Evolutionary conservation across 2,329 filamentous ascomycete species (phyloP).

Genomic region (Ceratocystis variospora): DNA sequence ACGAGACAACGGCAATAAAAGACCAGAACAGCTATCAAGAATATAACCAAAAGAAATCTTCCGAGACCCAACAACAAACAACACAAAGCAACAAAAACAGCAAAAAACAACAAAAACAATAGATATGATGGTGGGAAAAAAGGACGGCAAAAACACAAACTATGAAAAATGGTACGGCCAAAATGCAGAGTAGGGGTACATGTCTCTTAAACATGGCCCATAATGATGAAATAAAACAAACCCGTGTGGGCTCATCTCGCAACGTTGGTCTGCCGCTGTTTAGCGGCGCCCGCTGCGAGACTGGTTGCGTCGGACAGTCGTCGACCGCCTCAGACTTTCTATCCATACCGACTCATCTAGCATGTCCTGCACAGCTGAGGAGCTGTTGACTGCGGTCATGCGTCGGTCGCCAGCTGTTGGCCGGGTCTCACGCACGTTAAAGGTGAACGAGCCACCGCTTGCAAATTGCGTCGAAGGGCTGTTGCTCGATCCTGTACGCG

Average conservation of each 20-base stretch:
- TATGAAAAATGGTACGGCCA: conserved; percentile 1
- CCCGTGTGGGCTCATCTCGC: neutral
- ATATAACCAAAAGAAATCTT: conserved; percentile 7
- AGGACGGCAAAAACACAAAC: neutral
- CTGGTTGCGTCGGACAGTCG: conserved; percentile 45
- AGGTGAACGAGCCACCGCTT: conserved; percentile 42
- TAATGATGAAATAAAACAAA: conserved; percentile 5
- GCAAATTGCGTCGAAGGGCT: conserved; percentile 29
- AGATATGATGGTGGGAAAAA: neutral
- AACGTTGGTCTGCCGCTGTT: neutral
- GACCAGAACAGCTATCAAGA: neutral
- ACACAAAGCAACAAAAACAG: neutral
- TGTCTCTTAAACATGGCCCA: neutral
- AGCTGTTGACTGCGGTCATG: conserved; percentile 17
- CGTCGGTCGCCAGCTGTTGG: conserved; percentile 19
- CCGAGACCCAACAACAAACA: neutral
- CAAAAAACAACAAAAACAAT: neutral
- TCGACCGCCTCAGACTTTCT: conserved; percentile 78
- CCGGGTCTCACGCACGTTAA: conserved; percentile 39
- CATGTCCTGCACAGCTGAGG: conserved; percentile 52
- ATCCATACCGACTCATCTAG: conserved; percentile 87
- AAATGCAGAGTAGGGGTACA: neutral
- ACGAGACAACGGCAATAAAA: neutral
- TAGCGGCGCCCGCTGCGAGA: neutral
- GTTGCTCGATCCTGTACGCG: conserved; percentile 26